These are phyloP conservation scores for Fusarium hostae DNA, from an alignment of 2,329 filamentous ascomycete genomes.

Conservation along the genomic window DNA sequence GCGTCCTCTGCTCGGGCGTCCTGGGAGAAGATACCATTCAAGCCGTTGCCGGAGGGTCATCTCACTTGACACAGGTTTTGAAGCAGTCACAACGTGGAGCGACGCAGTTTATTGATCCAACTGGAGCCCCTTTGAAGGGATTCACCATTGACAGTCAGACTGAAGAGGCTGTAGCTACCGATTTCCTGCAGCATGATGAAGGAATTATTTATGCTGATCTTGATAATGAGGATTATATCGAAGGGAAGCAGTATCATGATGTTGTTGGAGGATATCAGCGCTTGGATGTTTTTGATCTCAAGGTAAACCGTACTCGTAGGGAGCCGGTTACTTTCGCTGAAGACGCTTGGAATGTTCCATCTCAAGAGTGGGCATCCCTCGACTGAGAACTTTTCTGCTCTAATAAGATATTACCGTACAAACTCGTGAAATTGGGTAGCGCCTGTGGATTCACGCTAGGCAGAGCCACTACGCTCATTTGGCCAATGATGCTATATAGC, in stretches of 20 bases:
- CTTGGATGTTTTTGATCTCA: conserved; percentile 63
- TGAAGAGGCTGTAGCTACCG: conserved; percentile 36
- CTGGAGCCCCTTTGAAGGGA: conserved; percentile 53
- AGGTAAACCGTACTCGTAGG: conserved; percentile 55
- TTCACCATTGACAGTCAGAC: conserved; percentile 49
- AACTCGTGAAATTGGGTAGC: too few species aligned
- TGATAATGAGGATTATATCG: conserved; percentile 60
- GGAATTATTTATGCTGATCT: conserved; percentile 64
- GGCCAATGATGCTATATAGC: too few species aligned
- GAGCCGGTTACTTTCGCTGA: conserved; percentile 47
- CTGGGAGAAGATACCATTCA: conserved; percentile 55
- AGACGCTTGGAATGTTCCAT: fast-evolving
- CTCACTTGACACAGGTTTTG: conserved; percentile 48
- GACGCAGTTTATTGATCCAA: conserved; percentile 63
- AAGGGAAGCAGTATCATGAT: conserved; percentile 68
- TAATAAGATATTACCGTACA: too few species aligned
- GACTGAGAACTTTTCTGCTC: too few species aligned
- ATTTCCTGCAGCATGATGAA: conserved; percentile 58
- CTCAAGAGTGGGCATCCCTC: neutral
- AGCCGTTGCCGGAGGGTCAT: conserved; percentile 45
- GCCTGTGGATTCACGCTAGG: too few species aligned
- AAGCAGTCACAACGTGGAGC: conserved; percentile 55
- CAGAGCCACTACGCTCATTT: too few species aligned
- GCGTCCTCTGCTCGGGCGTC: conserved; percentile 59
- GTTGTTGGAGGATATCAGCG: conserved; percentile 66